Evolutionary conservation across 768 basidiomycete genomes (phyloP).

Genomic region (Vararia minispora): DNA sequence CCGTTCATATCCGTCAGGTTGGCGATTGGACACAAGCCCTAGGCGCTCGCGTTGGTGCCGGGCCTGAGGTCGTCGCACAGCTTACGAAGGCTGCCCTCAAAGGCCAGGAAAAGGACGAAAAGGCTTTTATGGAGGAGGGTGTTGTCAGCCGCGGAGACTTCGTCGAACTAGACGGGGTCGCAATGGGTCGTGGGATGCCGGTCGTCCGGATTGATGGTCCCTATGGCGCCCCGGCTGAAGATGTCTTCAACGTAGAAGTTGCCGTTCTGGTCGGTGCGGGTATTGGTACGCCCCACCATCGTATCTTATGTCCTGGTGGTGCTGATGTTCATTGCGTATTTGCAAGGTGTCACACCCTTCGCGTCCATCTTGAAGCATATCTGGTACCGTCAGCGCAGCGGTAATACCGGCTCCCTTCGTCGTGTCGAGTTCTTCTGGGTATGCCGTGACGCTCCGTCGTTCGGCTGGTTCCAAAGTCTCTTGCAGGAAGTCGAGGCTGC

Average conservation of each 20-base stretch:
- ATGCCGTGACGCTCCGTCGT: constrained; percentile 89
- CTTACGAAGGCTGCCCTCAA: constrained; percentile 76
- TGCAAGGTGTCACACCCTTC: constrained; percentile 80
- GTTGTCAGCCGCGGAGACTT: constrained; percentile 66
- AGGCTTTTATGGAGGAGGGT: constrained; percentile 19
- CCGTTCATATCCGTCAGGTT: constrained; percentile 87
- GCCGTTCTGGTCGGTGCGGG: constrained; percentile 90
- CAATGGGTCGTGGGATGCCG: constrained; percentile 46
- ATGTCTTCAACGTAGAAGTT: constrained; percentile 77
- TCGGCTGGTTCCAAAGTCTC: constrained; percentile 92
- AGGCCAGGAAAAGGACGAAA: constrained; percentile 53
- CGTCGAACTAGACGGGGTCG: constrained; percentile 57
- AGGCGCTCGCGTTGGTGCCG: constrained; percentile 78
- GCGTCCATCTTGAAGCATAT: constrained; percentile 93
- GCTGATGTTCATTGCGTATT: no score
- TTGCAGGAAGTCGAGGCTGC: constrained; percentile 82
- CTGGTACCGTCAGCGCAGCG: constrained; percentile 83
- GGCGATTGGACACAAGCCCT: constrained; percentile 81
- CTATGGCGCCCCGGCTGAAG: constrained; percentile 88
- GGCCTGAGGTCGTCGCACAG: constrained; percentile 61
- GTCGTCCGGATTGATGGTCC: constrained; percentile 78
- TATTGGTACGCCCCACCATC: constrained; percentile 46
- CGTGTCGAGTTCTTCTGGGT: constrained; percentile 95
- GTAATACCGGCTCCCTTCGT: constrained; percentile 66
- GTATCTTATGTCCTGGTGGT: constrained; percentile 2